These are phyloP conservation scores for Cryptosporidium parvum DNA, from an alignment of 169 alveolate genomes.

Conservation along the genomic window DNA sequence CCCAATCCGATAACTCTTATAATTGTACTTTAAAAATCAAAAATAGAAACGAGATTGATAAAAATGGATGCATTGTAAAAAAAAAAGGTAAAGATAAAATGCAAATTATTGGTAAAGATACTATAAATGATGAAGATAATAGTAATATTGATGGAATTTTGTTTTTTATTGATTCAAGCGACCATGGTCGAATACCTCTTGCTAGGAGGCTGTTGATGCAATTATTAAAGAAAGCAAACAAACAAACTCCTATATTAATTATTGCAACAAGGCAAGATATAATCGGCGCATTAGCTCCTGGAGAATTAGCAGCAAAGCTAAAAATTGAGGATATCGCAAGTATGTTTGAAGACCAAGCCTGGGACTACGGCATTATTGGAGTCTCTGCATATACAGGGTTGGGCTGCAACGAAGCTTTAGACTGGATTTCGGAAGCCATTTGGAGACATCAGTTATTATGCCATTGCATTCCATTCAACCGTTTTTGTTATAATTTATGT, in stretches of 20 bases:
- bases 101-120: not conserved
- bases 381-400: conserved; percentile 65
- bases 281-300: conserved; percentile 33
- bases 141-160: conserved; percentile 53
- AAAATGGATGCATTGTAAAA: not conserved
- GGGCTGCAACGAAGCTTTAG: conserved; percentile 67
- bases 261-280: conserved; percentile 63
- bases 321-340: conserved; percentile 18
- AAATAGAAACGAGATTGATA: not conserved
- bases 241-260: conserved; percentile 15
- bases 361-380: conserved; percentile 38
- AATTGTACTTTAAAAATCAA: not conserved
- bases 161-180: conserved; percentile 70
- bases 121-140: not conserved
- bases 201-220: conserved; percentile 38
- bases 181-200: conserved; percentile 64
- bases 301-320: conserved; percentile 23
- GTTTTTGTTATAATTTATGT: conserved; percentile 38
- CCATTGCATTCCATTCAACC: conserved; percentile 56
- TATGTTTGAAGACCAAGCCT: not conserved
- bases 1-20: not conserved
- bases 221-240: not conserved
- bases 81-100: not conserved
- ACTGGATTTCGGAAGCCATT: conserved; percentile 63
- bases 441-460: conserved; percentile 48